Percentiles rank a stretch among this genome's conserved stretches.
Conservation (phyloP, 192 early-diverging fungal species). For the Geranomyces variabilis region DNA sequence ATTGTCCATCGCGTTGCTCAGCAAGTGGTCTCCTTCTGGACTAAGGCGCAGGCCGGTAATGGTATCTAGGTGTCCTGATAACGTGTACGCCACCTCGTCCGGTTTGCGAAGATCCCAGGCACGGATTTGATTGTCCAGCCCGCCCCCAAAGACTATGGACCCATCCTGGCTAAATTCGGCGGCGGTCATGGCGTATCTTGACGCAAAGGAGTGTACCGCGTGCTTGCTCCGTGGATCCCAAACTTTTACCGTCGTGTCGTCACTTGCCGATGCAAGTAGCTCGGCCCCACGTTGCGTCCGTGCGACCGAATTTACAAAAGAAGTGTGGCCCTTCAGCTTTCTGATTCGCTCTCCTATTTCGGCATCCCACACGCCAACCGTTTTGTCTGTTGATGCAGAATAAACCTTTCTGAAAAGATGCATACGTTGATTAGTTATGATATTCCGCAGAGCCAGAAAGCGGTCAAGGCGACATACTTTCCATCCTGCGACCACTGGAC, state of each 20-base stretch:
- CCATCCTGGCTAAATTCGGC: slow-evolving; percentile 75
- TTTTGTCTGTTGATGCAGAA: slow-evolving; percentile 81
- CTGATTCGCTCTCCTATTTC: slow-evolving; percentile 80
- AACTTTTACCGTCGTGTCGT: slow-evolving; percentile 79
- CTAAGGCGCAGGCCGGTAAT: slow-evolving; percentile 83
- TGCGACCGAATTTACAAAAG: slow-evolving; percentile 81
- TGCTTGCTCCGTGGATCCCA: slow-evolving; percentile 50
- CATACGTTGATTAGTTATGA: too few species aligned
- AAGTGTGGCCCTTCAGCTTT: slow-evolving; percentile 77
- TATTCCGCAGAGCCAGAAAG: neutral
- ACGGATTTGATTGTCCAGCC: slow-evolving; percentile 88
- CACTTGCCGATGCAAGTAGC: slow-evolving; percentile 78
- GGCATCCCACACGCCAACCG: slow-evolving; percentile 78
- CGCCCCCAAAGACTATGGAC: slow-evolving; percentile 78
- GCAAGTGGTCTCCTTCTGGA: slow-evolving; percentile 80
- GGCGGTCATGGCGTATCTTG: slow-evolving; percentile 71
- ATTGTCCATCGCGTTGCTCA: slow-evolving; percentile 93
- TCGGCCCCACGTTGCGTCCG: slow-evolving; percentile 72
- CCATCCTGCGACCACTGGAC: slow-evolving; percentile 88
- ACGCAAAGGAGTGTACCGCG: slow-evolving; percentile 40
- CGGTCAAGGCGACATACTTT: slow-evolving; percentile 14
- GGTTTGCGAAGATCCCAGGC: slow-evolving; percentile 87
- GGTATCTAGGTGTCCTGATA: slow-evolving; percentile 87
- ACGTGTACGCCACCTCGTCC: slow-evolving; percentile 59
- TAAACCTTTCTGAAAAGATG: slow-evolving; percentile 64